Percentiles rank a stretch among this genome's conserved stretches.
These are phyloP conservation scores for Diddensiella santjacobensis DNA, from an alignment of 805 yeast genomes.

Conservation along the genomic window DNA sequence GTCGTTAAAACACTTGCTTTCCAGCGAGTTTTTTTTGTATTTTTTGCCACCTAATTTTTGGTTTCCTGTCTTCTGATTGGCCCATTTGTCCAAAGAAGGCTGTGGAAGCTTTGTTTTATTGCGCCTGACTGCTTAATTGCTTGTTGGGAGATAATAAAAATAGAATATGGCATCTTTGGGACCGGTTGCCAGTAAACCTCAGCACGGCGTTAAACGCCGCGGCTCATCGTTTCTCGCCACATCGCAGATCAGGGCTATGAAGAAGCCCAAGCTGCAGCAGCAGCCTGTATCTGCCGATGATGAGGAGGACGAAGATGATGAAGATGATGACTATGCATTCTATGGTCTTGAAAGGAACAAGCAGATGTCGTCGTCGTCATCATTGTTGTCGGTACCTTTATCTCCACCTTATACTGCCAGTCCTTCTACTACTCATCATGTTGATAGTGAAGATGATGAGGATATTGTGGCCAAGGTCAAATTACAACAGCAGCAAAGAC, in stretches of 20 bases:
- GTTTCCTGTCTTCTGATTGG: background rate
- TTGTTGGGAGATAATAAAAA: constrained; percentile 3
- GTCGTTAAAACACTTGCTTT: background rate
- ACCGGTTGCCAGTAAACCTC: too few species aligned
- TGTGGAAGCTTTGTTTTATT: constrained; percentile 1
- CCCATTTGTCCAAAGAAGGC: constrained; percentile 4
- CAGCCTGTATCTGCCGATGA: background rate
- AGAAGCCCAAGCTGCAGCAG: background rate
- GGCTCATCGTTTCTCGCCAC: background rate
- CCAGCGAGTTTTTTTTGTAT: background rate
- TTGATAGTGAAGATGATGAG: constrained; percentile 9
- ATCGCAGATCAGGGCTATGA: background rate
- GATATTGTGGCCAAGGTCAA: background rate
- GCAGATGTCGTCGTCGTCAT: background rate
- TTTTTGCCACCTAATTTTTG: constrained; percentile 1
- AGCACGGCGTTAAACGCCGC: background rate
- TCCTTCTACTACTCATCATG: background rate
- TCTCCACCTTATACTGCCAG: constrained; percentile 7
- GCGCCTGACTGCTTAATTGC: constrained; percentile 2
- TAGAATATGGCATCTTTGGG: too few species aligned
- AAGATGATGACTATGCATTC: constrained; percentile 9
- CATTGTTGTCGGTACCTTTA: background rate
- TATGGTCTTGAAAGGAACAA: constrained; percentile 4
- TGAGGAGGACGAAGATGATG: constrained; percentile 6
- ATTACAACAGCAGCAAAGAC: background rate